Percentiles rank a stretch among this genome's conserved stretches.
Conservation (phyloP, 2,329 filamentous ascomycete species). For the Exophiala calicioides region DNA sequence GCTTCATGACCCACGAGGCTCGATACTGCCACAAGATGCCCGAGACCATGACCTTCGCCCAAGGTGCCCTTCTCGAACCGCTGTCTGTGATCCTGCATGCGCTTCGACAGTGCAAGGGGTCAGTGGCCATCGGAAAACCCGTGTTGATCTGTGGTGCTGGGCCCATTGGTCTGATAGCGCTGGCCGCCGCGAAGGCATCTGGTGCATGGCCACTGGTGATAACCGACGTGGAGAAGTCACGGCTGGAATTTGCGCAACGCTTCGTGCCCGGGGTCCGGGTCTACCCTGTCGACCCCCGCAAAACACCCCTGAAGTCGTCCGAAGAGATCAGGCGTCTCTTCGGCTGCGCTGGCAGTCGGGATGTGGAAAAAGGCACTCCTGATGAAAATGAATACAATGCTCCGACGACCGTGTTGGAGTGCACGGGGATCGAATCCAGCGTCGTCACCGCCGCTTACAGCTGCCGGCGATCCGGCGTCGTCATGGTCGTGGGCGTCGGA, state of each 20-base stretch:
- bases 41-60: constrained; percentile 56
- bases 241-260: constrained; percentile 59
- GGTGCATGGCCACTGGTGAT: constrained; percentile 65
- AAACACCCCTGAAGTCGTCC: constrained; percentile 54
- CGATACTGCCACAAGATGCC: constrained; percentile 61
- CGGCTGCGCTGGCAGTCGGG: constrained; percentile 33
- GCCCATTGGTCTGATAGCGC: constrained; percentile 62
- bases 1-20: constrained; percentile 63
- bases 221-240: constrained; percentile 60
- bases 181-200: constrained; percentile 60
- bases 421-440: constrained; percentile 66
- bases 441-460: constrained; percentile 60
- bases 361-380: constrained; percentile 8
- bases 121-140: constrained; percentile 56
- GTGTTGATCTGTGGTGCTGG: constrained; percentile 63
- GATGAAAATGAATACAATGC: constrained; percentile 55
- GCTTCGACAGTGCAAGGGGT: constrained; percentile 51
- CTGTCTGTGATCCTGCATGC: constrained; percentile 64
- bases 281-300: constrained; percentile 53
- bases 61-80: constrained; percentile 66
- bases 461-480: constrained; percentile 58
- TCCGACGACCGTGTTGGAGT: constrained; percentile 63
- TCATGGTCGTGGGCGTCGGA: constrained; percentile 67
- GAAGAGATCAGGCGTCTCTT: constrained; percentile 57
- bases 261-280: constrained; percentile 58